These are phyloP conservation scores for Pythium folliculosum DNA, from an alignment of 352 stramenopile species.

Conservation along the genomic window DNA sequence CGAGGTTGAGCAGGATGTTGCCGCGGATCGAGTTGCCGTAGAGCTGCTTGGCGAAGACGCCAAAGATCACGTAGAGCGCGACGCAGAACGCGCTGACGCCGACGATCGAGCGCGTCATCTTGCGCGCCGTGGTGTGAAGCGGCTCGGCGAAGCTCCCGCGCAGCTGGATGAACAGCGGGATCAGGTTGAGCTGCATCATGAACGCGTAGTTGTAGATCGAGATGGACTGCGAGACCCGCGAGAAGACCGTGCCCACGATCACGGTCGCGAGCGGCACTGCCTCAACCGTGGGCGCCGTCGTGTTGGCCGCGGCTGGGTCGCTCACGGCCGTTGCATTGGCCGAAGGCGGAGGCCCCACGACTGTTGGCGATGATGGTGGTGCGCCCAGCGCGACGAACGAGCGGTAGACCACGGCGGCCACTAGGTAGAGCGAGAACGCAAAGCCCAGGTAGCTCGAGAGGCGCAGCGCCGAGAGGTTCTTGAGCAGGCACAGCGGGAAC, in stretches of 20 bases:
- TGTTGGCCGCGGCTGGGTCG: background rate
- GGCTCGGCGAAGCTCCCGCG: slow-evolving; percentile 60
- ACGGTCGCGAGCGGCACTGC: slow-evolving; percentile 8
- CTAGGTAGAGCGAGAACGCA: slow-evolving; percentile 63
- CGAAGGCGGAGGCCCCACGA: slow-evolving; percentile 4
- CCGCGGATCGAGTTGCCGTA: slow-evolving; percentile 59
- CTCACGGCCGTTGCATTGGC: background rate
- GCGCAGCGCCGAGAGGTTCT: slow-evolving; percentile 65
- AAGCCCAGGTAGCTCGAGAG: slow-evolving; percentile 76
- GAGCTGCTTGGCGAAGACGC: slow-evolving; percentile 47
- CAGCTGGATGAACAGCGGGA: slow-evolving; percentile 74
- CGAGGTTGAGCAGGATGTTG: slow-evolving; percentile 83
- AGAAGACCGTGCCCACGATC: slow-evolving; percentile 33
- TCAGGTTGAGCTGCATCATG: slow-evolving; percentile 84
- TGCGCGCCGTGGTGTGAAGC: slow-evolving; percentile 41
- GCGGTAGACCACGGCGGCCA: slow-evolving; percentile 56
- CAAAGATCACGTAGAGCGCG: slow-evolving; percentile 64
- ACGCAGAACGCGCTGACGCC: slow-evolving; percentile 55
- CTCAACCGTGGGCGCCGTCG: too few relatives aligned
- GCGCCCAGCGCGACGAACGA: slow-evolving; percentile 36
- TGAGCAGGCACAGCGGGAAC: slow-evolving; percentile 71
- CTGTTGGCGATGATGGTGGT: background rate
- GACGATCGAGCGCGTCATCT: slow-evolving; percentile 60
- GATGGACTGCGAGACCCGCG: slow-evolving; percentile 51
- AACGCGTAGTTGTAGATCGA: slow-evolving; percentile 88